A percentile compares a stretch with the other conserved stretches of the same genome.
These are phyloP conservation scores for Sugiyamaella floridensis DNA, from an alignment of 805 yeast species.

Conservation along the genomic window DNA sequence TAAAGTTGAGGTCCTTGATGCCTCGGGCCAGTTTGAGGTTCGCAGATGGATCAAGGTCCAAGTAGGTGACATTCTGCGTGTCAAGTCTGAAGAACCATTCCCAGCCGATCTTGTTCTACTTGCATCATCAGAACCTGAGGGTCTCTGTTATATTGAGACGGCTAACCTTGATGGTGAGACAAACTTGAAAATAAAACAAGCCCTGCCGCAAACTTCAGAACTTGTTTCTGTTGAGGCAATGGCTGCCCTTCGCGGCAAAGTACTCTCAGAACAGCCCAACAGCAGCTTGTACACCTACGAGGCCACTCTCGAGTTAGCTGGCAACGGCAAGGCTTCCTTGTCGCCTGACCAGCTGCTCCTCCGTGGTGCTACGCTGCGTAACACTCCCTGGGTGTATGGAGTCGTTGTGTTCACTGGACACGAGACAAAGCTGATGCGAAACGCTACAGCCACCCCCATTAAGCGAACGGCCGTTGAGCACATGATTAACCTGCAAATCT, in stretches of 20 bases:
- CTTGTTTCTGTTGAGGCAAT: constrained; percentile 60
- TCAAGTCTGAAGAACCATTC: constrained; percentile 78
- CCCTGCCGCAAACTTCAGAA: constrained; percentile 67
- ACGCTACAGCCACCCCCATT: constrained; percentile 97
- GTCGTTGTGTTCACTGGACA: constrained; percentile 94
- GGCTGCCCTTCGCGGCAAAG: constrained; percentile 46
- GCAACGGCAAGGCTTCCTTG: constrained; percentile 46
- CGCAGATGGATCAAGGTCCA: constrained; percentile 80
- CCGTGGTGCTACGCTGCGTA: constrained; percentile 92
- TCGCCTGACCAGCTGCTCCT: constrained; percentile 86
- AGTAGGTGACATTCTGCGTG: constrained; percentile 87
- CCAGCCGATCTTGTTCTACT: constrained; percentile 88
- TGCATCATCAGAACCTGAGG: constrained; percentile 96
- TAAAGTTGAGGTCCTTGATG: constrained; percentile 53
- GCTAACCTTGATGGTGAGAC: constrained; percentile 98
- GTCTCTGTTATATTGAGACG: constrained; percentile 93
- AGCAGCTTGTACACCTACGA: constrained; percentile 91
- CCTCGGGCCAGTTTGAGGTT: constrained; percentile 54
- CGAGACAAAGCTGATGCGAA: constrained; percentile 95
- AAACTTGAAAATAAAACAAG: constrained; percentile 88
- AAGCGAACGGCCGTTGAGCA: constrained; percentile 95
- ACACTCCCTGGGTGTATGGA: constrained; percentile 94
- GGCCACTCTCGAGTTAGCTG: constrained; percentile 58
- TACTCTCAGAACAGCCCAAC: constrained; percentile 87
- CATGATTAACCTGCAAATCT: constrained; percentile 84